Evolutionary conservation across 345 rosid species (phyloP).

Genomic region (Gossypium rotundifolium): DNA sequence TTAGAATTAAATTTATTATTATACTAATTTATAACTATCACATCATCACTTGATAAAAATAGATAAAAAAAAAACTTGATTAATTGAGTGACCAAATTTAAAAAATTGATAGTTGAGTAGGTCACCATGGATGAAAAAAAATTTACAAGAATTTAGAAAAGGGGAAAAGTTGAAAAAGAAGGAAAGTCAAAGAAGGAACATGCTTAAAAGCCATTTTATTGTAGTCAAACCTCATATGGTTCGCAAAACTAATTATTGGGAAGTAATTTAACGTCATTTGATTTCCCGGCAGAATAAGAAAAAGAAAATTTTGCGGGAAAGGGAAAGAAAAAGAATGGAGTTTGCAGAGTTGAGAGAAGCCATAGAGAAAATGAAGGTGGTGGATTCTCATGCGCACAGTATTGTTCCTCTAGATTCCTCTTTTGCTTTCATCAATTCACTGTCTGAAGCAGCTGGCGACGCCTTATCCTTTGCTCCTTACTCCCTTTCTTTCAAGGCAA

Average conservation of each 20-base stretch:
- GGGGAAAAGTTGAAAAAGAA: too few species aligned
- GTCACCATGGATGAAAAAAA: too few species aligned
- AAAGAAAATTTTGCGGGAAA: not conserved
- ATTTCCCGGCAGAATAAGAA: not conserved
- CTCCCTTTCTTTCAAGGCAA: conserved; percentile 83
- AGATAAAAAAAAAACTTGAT: too few species aligned
- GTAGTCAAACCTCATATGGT: not conserved
- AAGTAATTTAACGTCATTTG: not conserved
- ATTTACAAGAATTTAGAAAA: too few species aligned
- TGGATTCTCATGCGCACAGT: conserved; percentile 87
- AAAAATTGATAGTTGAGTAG: too few species aligned
- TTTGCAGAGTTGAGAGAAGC: conserved; percentile 46
- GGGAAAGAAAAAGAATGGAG: conserved; percentile 31
- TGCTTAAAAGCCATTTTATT: too few species aligned
- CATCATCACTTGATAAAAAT: too few species aligned
- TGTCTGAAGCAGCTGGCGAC: conserved; percentile 72
- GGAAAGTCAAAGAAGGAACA: too few species aligned
- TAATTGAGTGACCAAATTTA: too few species aligned
- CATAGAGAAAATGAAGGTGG: conserved; percentile 48
- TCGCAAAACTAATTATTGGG: not conserved
- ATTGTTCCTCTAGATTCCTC: conserved; percentile 56
- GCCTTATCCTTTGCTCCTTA: conserved; percentile 63
- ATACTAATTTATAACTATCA: fast-evolving
- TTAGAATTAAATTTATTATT: too few species aligned
- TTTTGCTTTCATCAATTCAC: conserved; percentile 55